phyloP scores from a whole-genome alignment of 2,329 filamentous ascomycete species.

The Curvularia eragrostidis region DNA sequence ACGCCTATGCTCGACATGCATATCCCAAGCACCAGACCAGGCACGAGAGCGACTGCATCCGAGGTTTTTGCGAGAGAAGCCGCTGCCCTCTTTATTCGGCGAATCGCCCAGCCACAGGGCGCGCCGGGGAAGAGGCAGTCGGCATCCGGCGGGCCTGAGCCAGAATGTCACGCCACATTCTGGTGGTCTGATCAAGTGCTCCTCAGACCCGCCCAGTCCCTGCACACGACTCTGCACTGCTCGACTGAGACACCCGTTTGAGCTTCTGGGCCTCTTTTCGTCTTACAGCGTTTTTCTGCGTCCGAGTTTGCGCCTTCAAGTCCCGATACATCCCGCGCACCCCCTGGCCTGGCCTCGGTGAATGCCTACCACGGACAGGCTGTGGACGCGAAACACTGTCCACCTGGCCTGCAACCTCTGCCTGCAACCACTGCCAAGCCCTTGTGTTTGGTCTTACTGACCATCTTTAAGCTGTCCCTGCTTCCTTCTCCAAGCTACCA shows the following conservation, averaged over 20 bases:
- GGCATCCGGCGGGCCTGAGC: conserved; percentile 19
- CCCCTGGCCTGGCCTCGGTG: conserved; percentile 12
- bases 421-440: conserved; percentile 26
- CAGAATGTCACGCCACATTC: conserved; percentile 44
- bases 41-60: neutral
- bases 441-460: conserved; percentile 25
- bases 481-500: conserved; percentile 11
- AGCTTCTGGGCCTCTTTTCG: conserved; percentile 11
- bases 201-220: conserved; percentile 16
- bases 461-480: conserved; percentile 27
- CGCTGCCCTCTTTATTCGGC: neutral
- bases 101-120: neutral
- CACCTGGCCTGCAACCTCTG: conserved; percentile 8
- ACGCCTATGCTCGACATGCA: neutral
- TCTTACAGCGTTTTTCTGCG: conserved; percentile 10
- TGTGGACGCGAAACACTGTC: neutral
- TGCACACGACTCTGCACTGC: conserved; percentile 15
- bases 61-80: neutral
- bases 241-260: conserved; percentile 28
- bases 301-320: conserved; percentile 19
- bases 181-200: conserved; percentile 41
- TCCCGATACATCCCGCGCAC: conserved; percentile 14
- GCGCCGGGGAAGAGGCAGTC: conserved; percentile 12
- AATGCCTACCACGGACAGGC: conserved; percentile 4
- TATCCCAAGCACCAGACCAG: neutral